phyloP scores from a whole-genome alignment of 2,329 filamentous ascomycete genomes.

The Aspergillus fructus region DNA sequence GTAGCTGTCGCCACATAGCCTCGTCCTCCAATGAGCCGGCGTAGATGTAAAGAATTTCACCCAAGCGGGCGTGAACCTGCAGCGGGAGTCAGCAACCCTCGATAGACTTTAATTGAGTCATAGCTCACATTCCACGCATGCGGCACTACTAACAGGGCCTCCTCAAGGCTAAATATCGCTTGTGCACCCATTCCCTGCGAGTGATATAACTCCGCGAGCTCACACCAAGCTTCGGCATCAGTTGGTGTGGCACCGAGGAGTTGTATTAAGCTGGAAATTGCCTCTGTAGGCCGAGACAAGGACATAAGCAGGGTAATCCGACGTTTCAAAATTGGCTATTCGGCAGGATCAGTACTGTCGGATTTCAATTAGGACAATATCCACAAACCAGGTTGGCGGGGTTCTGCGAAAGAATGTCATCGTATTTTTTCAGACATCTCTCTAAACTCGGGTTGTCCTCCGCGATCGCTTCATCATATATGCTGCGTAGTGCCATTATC shows the following conservation, averaged over 20 bases:
- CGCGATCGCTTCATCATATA: conserved; percentile 82
- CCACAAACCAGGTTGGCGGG: conserved; percentile 73
- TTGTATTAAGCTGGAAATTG: conserved; percentile 69
- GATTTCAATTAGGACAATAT: not conserved
- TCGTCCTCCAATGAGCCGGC: conserved; percentile 37
- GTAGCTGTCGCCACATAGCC: conserved; percentile 52
- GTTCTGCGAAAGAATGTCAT: conserved; percentile 70
- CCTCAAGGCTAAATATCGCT: conserved; percentile 84
- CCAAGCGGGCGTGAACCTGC: conserved; percentile 81
- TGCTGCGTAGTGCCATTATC: conserved; percentile 76
- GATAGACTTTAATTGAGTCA: not conserved
- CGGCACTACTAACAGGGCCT: conserved; percentile 80
- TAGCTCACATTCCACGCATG: conserved; percentile 88
- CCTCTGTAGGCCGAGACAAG: conserved; percentile 68
- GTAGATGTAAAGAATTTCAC: conserved; percentile 77
- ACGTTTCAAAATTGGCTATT: conserved; percentile 78
- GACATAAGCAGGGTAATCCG: conserved; percentile 76
- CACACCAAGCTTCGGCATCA: conserved; percentile 90
- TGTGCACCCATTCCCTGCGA: conserved; percentile 76
- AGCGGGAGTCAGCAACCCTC: conserved; percentile 8
- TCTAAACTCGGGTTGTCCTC: conserved; percentile 64
- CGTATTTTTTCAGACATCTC: conserved; percentile 72
- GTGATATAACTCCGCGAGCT: conserved; percentile 84
- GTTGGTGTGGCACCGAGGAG: conserved; percentile 82
- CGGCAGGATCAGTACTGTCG: conserved; percentile 29